Evolutionary conservation across 331 rosid genomes (phyloP).

Genomic region (Malus hybrid): DNA sequence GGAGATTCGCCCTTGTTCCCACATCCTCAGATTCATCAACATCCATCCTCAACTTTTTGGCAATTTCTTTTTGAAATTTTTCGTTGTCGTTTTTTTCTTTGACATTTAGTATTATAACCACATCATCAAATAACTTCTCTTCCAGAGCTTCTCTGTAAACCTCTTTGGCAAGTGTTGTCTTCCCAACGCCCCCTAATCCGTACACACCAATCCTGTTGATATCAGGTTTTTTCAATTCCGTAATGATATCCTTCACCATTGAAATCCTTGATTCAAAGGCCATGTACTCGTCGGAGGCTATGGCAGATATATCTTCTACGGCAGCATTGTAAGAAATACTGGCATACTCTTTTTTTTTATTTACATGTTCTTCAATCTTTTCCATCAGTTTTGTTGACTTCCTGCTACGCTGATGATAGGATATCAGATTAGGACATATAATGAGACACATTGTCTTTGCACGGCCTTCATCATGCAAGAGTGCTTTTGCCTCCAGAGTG

Average conservation of each 20-base stretch:
- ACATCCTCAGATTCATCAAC: neutral
- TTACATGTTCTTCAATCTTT: neutral
- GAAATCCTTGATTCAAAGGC: neutral
- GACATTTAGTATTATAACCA: neutral
- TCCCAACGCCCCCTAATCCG: neutral
- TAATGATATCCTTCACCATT: neutral
- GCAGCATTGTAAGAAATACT: neutral
- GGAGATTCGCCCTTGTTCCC: too few relatives aligned
- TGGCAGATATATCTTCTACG: neutral
- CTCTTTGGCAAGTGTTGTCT: neutral
- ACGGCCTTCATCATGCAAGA: neutral
- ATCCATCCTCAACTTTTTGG: neutral
- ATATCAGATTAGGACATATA: too few relatives aligned
- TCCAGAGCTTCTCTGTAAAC: neutral
- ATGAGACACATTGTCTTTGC: neutral
- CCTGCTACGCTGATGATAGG: neutral
- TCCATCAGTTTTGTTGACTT: neutral
- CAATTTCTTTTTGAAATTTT: neutral
- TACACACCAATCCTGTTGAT: constrained; percentile 1
- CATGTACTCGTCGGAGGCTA: neutral
- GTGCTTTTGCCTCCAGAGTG: accelerated
- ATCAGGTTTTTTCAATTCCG: neutral
- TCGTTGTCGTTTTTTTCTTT: neutral
- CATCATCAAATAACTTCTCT: neutral
- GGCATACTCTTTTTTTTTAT: accelerated